These are phyloP conservation scores for Paecilomyces dactylethromorphus DNA, from an alignment of 2,329 filamentous ascomycete genomes.

Conservation along the genomic window DNA sequence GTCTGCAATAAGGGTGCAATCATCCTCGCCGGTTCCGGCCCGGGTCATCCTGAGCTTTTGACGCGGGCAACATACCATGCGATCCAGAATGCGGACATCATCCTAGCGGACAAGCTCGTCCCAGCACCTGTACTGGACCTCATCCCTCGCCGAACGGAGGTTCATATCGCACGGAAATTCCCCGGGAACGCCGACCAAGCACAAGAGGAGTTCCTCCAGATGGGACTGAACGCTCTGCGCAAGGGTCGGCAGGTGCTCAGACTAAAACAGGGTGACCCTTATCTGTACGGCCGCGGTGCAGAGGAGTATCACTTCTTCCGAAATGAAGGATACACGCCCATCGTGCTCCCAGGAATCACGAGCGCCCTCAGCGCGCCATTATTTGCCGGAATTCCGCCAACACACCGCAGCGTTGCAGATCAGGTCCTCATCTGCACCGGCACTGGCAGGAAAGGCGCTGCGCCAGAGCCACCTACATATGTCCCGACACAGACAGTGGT, in stretches of 20 bases:
- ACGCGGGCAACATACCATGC: slow-evolving; percentile 56
- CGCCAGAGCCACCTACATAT: slow-evolving; percentile 75
- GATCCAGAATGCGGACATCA: slow-evolving; percentile 41
- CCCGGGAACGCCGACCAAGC: slow-evolving; percentile 92
- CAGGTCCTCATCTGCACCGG: slow-evolving; percentile 96
- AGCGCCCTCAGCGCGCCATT: slow-evolving; percentile 80
- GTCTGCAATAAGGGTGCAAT: slow-evolving; percentile 56
- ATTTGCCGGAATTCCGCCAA: slow-evolving; percentile 80
- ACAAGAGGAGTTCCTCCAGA: slow-evolving; percentile 77
- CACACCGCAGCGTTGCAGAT: slow-evolving; percentile 83
- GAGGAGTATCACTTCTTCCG: slow-evolving; percentile 87
- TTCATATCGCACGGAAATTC: slow-evolving; percentile 94
- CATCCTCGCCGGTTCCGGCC: slow-evolving; percentile 84
- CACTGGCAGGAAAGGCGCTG: slow-evolving; percentile 81
- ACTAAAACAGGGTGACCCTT: slow-evolving; percentile 94
- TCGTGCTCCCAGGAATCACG: slow-evolving; percentile 84
- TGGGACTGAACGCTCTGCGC: slow-evolving; percentile 64
- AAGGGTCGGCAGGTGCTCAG: slow-evolving; percentile 75
- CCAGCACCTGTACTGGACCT: slow-evolving; percentile 77
- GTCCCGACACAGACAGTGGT: slow-evolving; percentile 74
- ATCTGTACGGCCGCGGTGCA: slow-evolving; percentile 88
- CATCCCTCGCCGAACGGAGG: slow-evolving; percentile 79
- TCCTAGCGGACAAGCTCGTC: slow-evolving; percentile 51
- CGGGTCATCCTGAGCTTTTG: slow-evolving; percentile 85
- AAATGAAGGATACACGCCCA: slow-evolving; percentile 58